phyloP scores from a whole-genome alignment of 2,329 filamentous ascomycete genomes.

The Calonectria naviculata region DNA sequence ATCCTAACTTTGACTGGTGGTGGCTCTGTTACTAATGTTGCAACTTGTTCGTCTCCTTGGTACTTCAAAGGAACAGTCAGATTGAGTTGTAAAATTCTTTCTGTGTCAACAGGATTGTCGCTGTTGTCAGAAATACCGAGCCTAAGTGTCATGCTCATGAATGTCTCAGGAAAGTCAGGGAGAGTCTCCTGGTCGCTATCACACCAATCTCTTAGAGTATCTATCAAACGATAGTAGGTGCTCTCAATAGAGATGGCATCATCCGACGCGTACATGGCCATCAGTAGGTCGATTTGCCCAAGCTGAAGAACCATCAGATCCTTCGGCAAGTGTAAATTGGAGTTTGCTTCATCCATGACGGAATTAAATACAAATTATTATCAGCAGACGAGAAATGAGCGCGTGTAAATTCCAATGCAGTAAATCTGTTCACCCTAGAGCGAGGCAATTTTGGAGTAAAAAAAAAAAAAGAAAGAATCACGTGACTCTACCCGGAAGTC shows the following conservation, averaged over 20 bases:
- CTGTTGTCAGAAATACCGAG: conserved; percentile 34
- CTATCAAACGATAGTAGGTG: conserved; percentile 25
- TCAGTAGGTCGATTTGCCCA: conserved; percentile 61
- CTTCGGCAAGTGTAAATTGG: conserved; percentile 43
- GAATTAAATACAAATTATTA: too few relatives aligned
- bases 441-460: too few relatives aligned
- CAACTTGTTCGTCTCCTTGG: conserved; percentile 13
- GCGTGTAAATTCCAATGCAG: too few relatives aligned
- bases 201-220: conserved; percentile 36
- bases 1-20: conserved; percentile 55
- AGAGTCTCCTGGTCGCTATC: conserved; percentile 20
- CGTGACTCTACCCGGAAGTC: too few relatives aligned
- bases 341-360: background rate
- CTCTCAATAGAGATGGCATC: conserved; percentile 45
- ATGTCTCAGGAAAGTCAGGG: conserved; percentile 16
- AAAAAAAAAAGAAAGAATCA: too few relatives aligned
- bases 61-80: conserved; percentile 47
- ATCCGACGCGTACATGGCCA: conserved; percentile 61
- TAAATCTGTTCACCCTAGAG: too few relatives aligned
- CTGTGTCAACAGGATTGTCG: background rate
- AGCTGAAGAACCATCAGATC: conserved; percentile 60
- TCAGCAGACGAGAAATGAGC: too few relatives aligned
- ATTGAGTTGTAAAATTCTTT: conserved; percentile 44
- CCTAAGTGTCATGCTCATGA: conserved; percentile 40
- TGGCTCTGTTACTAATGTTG: conserved; percentile 42